These are phyloP conservation scores for Globisporangium camurandrum DNA, from an alignment of 352 stramenopile species.

Conservation along the genomic window DNA sequence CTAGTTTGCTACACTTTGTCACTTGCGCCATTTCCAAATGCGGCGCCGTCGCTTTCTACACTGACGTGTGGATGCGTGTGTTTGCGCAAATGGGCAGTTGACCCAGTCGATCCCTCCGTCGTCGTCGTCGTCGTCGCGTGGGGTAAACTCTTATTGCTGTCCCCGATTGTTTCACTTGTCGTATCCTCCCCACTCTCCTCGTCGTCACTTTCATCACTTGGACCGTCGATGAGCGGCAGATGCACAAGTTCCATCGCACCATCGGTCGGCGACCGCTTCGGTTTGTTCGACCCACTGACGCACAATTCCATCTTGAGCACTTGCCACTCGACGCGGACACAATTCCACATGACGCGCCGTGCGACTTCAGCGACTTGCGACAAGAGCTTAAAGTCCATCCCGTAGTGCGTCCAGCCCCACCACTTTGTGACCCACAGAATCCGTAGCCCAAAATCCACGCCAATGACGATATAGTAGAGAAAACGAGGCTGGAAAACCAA, in stretches of 20 bases:
- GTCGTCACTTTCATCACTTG: slow-evolving; percentile 33
- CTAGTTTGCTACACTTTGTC: slow-evolving; percentile 1
- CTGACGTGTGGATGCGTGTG: too few relatives aligned
- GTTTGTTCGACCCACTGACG: too few relatives aligned
- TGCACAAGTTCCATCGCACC: slow-evolving; percentile 36
- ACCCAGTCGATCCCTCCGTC: too few relatives aligned
- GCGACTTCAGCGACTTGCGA: slow-evolving; percentile 89
- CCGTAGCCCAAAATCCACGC: slow-evolving; percentile 88
- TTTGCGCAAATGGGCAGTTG: too few relatives aligned
- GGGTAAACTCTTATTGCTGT: too few relatives aligned
- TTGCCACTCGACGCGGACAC: slow-evolving; percentile 91
- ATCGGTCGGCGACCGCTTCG: slow-evolving; percentile 42
- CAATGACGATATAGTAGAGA: slow-evolving; percentile 91
- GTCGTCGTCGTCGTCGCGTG: slow-evolving; percentile 5
- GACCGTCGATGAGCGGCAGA: slow-evolving; percentile 34
- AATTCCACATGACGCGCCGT: slow-evolving; percentile 90
- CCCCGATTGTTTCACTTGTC: too few relatives aligned
- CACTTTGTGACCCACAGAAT: slow-evolving; percentile 94
- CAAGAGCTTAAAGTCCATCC: slow-evolving; percentile 76
- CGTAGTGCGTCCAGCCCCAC: slow-evolving; percentile 70
- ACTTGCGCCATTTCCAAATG: not conserved
- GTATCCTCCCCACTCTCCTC: slow-evolving; percentile 1
- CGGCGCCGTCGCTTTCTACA: too few relatives aligned
- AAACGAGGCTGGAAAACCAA: slow-evolving; percentile 46
- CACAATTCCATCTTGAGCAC: slow-evolving; percentile 79